Percentiles rank a stretch among this genome's conserved stretches.
Evolutionary conservation across 2,329 filamentous ascomycete genomes (phyloP).

Genomic region (Colletotrichum australisinense): DNA sequence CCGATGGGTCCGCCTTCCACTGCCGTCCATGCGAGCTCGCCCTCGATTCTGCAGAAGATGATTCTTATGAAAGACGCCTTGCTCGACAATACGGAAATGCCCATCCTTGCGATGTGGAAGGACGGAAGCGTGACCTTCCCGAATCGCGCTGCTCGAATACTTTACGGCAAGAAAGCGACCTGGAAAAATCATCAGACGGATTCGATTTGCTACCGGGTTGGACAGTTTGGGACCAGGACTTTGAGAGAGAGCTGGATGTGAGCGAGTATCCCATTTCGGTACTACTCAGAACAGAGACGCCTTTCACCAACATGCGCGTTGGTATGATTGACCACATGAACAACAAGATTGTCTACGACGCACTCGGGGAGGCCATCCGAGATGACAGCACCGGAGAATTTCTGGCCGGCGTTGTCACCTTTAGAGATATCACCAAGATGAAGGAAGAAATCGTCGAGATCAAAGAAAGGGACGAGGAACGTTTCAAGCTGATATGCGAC

Average conservation of each 20-base stretch:
- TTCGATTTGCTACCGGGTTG: conserved; percentile 70
- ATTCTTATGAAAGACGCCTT: conserved; percentile 82
- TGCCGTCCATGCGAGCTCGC: conserved; percentile 64
- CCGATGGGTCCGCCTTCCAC: conserved; percentile 74
- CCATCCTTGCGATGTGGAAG: conserved; percentile 84
- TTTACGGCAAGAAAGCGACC: conserved; percentile 58
- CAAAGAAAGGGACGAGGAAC: conserved; percentile 76
- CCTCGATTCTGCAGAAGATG: conserved; percentile 78
- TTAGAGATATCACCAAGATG: conserved; percentile 78
- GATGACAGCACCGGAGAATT: conserved; percentile 78
- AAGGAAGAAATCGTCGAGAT: conserved; percentile 77
- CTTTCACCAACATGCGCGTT: conserved; percentile 69
- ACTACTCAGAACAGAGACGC: conserved; percentile 69
- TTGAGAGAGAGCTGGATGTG: conserved; percentile 65
- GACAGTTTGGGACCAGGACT: conserved; percentile 74
- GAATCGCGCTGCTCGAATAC: conserved; percentile 71
- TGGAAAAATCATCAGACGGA: conserved; percentile 55
- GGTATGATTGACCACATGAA: conserved; percentile 70
- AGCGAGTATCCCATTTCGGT: conserved; percentile 76
- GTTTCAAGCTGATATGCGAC: conserved; percentile 82
- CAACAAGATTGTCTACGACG: conserved; percentile 70
- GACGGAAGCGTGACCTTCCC: conserved; percentile 80
- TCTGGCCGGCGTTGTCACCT: conserved; percentile 77
- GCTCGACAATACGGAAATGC: conserved; percentile 79
- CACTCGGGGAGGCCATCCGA: conserved; percentile 73